phyloP scores from a whole-genome alignment of 73 alveolate genomes.

The Tetrahymena borealis region DNA sequence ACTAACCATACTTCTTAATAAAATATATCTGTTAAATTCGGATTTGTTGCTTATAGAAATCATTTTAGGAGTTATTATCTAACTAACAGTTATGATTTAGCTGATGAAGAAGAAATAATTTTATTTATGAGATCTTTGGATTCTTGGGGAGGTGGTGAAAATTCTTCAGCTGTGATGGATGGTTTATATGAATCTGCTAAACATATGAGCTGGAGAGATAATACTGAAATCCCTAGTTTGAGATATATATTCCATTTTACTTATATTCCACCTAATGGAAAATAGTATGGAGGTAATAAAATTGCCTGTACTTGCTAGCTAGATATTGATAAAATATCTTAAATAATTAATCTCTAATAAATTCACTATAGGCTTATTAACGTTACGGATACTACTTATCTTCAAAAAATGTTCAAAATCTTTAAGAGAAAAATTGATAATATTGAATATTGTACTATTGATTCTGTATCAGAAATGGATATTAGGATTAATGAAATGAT shows the following conservation, averaged over 20 bases:
- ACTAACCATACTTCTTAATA: slow-evolving; percentile 31
- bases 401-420: slow-evolving; percentile 11
- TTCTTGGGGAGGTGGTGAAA: slow-evolving; percentile 72
- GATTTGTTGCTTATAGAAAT: slow-evolving; percentile 77
- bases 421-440: slow-evolving; percentile 18
- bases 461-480: slow-evolving; percentile 11
- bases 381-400: not conserved
- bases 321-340: slow-evolving; percentile 22
- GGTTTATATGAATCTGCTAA: slow-evolving; percentile 77
- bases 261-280: slow-evolving; percentile 83
- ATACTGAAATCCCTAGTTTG: slow-evolving; percentile 45
- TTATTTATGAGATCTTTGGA: slow-evolving; percentile 44
- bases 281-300: not conserved
- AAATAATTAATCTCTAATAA: slow-evolving; percentile 13
- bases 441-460: slow-evolving; percentile 16
- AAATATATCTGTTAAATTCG: slow-evolving; percentile 64
- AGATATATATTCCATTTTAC: slow-evolving; percentile 79
- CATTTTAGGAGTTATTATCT: slow-evolving; percentile 69
- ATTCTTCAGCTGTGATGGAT: slow-evolving; percentile 78
- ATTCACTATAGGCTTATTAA: slow-evolving; percentile 32
- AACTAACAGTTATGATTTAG: slow-evolving; percentile 59
- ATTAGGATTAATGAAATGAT: slow-evolving; percentile 25
- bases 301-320: slow-evolving; percentile 6
- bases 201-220: slow-evolving; percentile 77
- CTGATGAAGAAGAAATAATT: slow-evolving; percentile 52